These are phyloP conservation scores for Spinacia oleracea DNA, from an alignment of 179 eudicot species.

Conservation along the genomic window DNA sequence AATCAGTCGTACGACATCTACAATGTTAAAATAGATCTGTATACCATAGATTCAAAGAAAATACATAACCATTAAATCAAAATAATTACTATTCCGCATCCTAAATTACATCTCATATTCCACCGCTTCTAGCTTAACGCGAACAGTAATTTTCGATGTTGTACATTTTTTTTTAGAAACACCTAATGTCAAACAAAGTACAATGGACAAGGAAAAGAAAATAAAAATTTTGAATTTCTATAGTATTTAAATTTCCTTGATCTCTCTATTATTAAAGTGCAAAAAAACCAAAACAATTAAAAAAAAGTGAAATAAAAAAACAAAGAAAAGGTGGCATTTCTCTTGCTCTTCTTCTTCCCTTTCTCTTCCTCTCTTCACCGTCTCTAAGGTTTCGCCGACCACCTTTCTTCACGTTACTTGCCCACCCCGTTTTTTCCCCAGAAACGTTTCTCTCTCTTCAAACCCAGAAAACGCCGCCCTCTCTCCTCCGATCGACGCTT, in stretches of 20 bases:
- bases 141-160: no score
- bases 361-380: slow-evolving; percentile 6
- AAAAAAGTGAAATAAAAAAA: not conserved
- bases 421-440: not conserved
- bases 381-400: slow-evolving; percentile 31
- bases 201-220: not conserved
- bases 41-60: no score
- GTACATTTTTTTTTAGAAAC: no score
- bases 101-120: no score
- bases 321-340: not conserved
- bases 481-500: not conserved
- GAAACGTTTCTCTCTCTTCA: not conserved
- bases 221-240: not conserved
- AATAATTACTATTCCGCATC: no score
- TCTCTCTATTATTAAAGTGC: not conserved
- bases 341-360: not conserved
- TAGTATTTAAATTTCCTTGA: no score
- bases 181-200: no score
- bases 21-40: no score
- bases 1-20: no score
- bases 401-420: slow-evolving; percentile 8
- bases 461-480: not conserved
- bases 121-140: no score
- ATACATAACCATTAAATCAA: no score
- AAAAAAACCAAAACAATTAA: not conserved